phyloP scores from a whole-genome alignment of 148 eudicot genomes.

The Polygonum maritimum region DNA sequence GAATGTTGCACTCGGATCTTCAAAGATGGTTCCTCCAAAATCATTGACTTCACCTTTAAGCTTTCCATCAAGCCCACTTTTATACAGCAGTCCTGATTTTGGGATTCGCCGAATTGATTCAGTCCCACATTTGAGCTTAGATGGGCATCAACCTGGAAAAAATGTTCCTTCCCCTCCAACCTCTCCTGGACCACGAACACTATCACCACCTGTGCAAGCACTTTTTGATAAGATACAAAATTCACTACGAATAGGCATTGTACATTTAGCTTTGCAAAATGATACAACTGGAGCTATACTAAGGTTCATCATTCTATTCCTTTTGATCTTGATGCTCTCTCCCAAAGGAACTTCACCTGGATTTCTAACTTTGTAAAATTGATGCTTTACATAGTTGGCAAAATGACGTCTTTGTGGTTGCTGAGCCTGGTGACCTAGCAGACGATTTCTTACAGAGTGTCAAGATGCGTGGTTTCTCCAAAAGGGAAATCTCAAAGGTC shows the following conservation, averaged over 20 bases:
- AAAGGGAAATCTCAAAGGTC: slow-evolving; percentile 59
- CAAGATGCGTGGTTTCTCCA: slow-evolving; percentile 53
- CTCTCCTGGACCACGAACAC: slow-evolving; percentile 71
- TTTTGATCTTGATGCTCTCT: slow-evolving; percentile 2
- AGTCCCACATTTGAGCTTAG: slow-evolving; percentile 89
- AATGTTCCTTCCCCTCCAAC: slow-evolving; percentile 49
- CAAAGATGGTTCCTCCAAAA: slow-evolving; percentile 37
- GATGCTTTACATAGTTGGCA: slow-evolving; percentile 62
- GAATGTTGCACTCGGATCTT: slow-evolving; percentile 35
- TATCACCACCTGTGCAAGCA: slow-evolving; percentile 53
- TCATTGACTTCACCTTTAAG: slow-evolving; percentile 67
- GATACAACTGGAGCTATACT: slow-evolving; percentile 83
- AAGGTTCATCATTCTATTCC: slow-evolving; percentile 31
- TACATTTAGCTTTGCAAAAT: slow-evolving; percentile 88
- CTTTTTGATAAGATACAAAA: slow-evolving; percentile 65
- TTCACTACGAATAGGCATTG: slow-evolving; percentile 78
- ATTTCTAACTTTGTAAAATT: neutral
- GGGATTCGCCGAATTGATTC: slow-evolving; percentile 58
- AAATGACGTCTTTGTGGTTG: slow-evolving; percentile 99
- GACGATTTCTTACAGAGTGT: slow-evolving; percentile 92
- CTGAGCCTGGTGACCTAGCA: slow-evolving; percentile 98
- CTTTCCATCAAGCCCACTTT: slow-evolving; percentile 81
- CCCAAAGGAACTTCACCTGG: neutral
- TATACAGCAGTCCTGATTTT: slow-evolving; percentile 66
- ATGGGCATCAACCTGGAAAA: slow-evolving; percentile 63